phyloP scores from a whole-genome alignment of 805 yeast species.

The Wickerhamiella cacticola region DNA sequence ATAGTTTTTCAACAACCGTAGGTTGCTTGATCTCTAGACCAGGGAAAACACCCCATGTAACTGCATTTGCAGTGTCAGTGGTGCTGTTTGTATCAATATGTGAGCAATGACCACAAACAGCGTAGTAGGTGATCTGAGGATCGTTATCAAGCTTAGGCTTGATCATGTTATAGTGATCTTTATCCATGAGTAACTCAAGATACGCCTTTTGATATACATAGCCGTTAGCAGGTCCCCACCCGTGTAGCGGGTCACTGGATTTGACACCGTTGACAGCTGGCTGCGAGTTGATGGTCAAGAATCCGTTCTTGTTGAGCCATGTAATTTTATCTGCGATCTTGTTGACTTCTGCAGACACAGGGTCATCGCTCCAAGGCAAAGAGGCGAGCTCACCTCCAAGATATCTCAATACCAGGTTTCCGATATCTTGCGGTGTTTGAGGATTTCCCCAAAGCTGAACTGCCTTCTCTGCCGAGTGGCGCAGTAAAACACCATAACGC shows the following conservation, averaged over 20 bases:
- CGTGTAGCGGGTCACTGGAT: conserved; percentile 59
- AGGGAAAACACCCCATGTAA: conserved; percentile 97
- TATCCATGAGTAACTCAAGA: conserved; percentile 71
- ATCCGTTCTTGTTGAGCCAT: conserved; percentile 51
- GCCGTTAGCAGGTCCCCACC: conserved; percentile 95
- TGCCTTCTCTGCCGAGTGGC: conserved; percentile 66
- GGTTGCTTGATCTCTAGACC: conserved; percentile 92
- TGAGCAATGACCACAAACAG: conserved; percentile 44
- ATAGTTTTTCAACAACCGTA: conserved; percentile 82
- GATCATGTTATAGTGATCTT: conserved; percentile 37
- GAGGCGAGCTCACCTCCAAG: conserved; percentile 57
- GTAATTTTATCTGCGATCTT: conserved; percentile 48
- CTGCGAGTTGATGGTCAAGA: conserved; percentile 82
- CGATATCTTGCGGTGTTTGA: conserved; percentile 42
- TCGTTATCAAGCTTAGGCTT: conserved; percentile 36
- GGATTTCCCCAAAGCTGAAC: conserved; percentile 86
- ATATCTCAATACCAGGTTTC: conserved; percentile 53
- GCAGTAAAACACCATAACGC: conserved; percentile 63
- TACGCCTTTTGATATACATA: conserved; percentile 92
- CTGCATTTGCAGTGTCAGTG: conserved; percentile 77
- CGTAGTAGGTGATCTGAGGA: conserved; percentile 59
- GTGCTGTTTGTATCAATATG: conserved; percentile 55
- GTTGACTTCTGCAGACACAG: conserved; percentile 63
- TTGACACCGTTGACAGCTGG: conserved; percentile 76
- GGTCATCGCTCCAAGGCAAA: conserved; percentile 93